phyloP scores from a whole-genome alignment of 2,329 filamentous ascomycete species.

The Massarina eburnea region DNA sequence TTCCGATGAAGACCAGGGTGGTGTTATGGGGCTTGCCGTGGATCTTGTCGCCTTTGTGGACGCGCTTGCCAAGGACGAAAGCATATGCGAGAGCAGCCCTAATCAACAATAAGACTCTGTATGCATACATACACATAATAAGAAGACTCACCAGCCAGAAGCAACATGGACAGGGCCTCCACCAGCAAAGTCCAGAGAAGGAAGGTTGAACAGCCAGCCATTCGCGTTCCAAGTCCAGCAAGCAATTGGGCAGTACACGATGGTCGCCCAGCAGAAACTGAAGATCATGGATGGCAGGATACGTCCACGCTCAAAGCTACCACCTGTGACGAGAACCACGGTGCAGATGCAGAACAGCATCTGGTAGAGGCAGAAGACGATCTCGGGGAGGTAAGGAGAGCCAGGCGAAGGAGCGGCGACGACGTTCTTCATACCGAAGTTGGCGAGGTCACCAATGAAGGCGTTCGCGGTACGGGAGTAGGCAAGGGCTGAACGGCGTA shows the following conservation, averaged over 20 bases:
- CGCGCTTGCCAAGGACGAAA: slow-evolving; percentile 62
- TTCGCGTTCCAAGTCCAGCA: slow-evolving; percentile 70
- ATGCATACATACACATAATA: background rate
- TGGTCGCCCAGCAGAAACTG: slow-evolving; percentile 63
- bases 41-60: slow-evolving; percentile 50
- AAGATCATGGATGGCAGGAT: slow-evolving; percentile 67
- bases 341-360: slow-evolving; percentile 64
- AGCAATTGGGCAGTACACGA: slow-evolving; percentile 65
- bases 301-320: slow-evolving; percentile 64
- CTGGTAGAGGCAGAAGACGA: slow-evolving; percentile 68
- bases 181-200: slow-evolving; percentile 62
- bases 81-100: slow-evolving; percentile 63
- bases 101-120: background rate
- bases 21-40: slow-evolving; percentile 64
- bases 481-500: too few relatives aligned
- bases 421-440: slow-evolving; percentile 64
- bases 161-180: slow-evolving; percentile 67
- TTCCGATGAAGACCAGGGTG: slow-evolving; percentile 64
- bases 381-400: slow-evolving; percentile 60
- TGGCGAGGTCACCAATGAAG: slow-evolving; percentile 64
- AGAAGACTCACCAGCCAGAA: slow-evolving; percentile 52
- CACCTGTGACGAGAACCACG: slow-evolving; percentile 66
- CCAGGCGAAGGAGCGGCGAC: slow-evolving; percentile 62
- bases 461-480: slow-evolving; percentile 62
- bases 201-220: slow-evolving; percentile 65